phyloP scores from a whole-genome alignment of 2,329 filamentous ascomycete genomes.

The Trichoderma semiorbis region DNA sequence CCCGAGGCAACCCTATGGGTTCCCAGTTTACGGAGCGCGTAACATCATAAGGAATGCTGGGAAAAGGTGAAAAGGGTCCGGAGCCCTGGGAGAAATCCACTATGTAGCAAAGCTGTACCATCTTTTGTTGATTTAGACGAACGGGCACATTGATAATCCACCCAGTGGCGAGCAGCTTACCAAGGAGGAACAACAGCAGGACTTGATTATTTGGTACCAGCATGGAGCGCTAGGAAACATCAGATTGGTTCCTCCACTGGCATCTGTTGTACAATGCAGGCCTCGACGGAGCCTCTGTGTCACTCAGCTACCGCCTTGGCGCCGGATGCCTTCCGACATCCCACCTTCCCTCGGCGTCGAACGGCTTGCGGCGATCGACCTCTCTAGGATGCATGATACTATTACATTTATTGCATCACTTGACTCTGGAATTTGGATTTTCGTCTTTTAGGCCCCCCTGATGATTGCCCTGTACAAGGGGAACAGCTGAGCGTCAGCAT shows the following conservation, averaged over 20 bases:
- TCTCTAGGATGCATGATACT: background rate
- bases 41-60: background rate
- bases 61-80: background rate
- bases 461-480: background rate
- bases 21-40: background rate
- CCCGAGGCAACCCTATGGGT: background rate
- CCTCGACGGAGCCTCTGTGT: background rate
- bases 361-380: background rate
- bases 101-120: background rate
- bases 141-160: background rate
- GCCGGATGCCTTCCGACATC: constrained; percentile 14
- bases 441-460: background rate
- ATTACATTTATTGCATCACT: constrained; percentile 1
- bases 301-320: constrained; percentile 14
- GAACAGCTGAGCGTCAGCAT: background rate
- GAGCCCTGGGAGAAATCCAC: background rate
- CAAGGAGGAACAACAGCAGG: background rate
- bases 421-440: background rate
- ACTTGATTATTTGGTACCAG: background rate
- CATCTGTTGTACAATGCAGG: background rate
- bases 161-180: background rate
- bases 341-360: background rate
- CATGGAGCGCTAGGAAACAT: background rate
- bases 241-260: background rate
- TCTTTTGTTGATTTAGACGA: background rate